Conservation (phyloP, 495 filamentous ascomycete species). For the Penicillium angulare region DNA sequence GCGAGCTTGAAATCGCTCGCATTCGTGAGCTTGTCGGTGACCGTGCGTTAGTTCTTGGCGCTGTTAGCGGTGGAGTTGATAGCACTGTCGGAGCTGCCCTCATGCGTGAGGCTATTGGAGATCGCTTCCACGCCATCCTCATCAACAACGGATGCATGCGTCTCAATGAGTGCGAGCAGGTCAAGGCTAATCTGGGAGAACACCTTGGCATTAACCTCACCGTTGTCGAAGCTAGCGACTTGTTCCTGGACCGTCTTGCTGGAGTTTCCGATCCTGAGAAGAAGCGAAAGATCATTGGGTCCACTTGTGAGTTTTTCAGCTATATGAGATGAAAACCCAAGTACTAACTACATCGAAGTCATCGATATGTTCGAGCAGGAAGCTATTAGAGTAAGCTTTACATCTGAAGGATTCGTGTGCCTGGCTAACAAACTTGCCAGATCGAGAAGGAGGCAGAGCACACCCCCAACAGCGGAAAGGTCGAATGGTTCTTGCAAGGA, state of each 20-base stretch:
- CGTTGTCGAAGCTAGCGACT: conserved; percentile 74
- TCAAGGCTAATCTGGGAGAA: conserved; percentile 70
- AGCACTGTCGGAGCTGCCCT: conserved; percentile 83
- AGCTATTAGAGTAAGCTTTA: conserved; percentile 61
- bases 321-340: background rate
- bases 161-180: conserved; percentile 76
- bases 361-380: conserved; percentile 88
- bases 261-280: conserved; percentile 80
- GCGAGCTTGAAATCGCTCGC: conserved; percentile 16
- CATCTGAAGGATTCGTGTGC: background rate
- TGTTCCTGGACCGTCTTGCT: conserved; percentile 70
- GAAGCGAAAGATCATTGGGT: conserved; percentile 91
- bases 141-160: conserved; percentile 89
- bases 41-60: conserved; percentile 18
- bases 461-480: conserved; percentile 62
- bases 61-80: conserved; percentile 80
- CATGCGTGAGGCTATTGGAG: conserved; percentile 79
- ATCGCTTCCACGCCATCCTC: conserved; percentile 85
- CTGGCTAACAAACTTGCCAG: conserved; percentile 10
- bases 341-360: conserved; percentile 50
- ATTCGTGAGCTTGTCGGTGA: conserved; percentile 24
- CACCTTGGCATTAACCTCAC: conserved; percentile 88
- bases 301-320: conserved; percentile 12
- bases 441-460: conserved; percentile 40
- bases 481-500: conserved; percentile 84